Conservation (phyloP, 176 grass and related monocot genomes). For the Zoysia japonica region DNA sequence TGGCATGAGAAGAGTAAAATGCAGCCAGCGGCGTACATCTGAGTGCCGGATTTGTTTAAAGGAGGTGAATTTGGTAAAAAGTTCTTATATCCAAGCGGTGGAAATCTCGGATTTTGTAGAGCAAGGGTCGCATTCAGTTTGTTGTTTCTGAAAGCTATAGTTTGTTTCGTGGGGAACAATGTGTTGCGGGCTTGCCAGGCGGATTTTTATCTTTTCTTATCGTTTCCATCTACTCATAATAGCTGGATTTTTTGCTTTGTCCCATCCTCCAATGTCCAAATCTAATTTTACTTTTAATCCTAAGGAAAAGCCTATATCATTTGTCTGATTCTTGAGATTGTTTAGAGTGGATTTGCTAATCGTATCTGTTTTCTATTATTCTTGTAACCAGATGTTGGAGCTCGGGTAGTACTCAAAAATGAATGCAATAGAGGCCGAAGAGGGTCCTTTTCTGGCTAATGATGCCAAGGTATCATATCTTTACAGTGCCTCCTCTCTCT, state of each 20-base stretch:
- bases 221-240: neutral
- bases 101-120: conserved; percentile 21
- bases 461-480: conserved; percentile 75
- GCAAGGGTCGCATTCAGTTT: conserved; percentile 12
- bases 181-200: conserved; percentile 10
- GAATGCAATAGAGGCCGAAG: conserved; percentile 68
- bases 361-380: conserved; percentile 31
- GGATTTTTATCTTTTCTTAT: conserved; percentile 30
- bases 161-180: conserved; percentile 30
- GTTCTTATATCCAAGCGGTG: conserved; percentile 8
- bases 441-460: conserved; percentile 63
- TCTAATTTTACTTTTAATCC: conserved; percentile 4
- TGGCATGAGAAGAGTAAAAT: conserved; percentile 12
- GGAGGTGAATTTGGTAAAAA: conserved; percentile 12
- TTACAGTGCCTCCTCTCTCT: conserved; percentile 25
- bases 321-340: neutral
- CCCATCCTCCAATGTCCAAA: neutral
- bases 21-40: neutral
- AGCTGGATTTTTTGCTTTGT: conserved; percentile 24
- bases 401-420: conserved; percentile 40
- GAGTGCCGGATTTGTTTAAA: conserved; percentile 20
- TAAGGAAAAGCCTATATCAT: neutral
- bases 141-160: conserved; percentile 18
- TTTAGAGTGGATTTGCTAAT: conserved; percentile 38
- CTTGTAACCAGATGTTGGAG: conserved; percentile 46